phyloP scores from a whole-genome alignment of 2,329 filamentous ascomycete genomes.

The Trichoderma aggressivum region DNA sequence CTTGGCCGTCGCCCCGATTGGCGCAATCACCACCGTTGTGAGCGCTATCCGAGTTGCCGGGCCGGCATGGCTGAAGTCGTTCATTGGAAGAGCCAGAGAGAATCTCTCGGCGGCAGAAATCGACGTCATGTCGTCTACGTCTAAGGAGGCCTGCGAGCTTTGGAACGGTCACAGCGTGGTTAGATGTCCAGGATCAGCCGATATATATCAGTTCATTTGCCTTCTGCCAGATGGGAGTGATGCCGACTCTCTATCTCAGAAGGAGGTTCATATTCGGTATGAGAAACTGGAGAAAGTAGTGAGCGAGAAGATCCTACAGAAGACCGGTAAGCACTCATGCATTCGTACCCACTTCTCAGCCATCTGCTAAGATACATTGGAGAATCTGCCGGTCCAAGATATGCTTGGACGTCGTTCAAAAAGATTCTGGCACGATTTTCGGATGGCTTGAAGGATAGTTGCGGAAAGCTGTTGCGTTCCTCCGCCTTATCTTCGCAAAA shows the following conservation, averaged over 20 bases:
- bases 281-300: neutral
- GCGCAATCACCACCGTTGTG: constrained; percentile 43
- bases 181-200: constrained; percentile 20
- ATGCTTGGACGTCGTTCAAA: neutral
- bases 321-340: neutral
- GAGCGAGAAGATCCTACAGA: neutral
- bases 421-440: neutral
- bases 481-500: neutral
- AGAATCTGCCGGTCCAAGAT: neutral
- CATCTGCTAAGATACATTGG: neutral
- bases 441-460: neutral
- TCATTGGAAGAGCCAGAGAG: constrained; percentile 45
- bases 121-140: constrained; percentile 46
- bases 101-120: constrained; percentile 38
- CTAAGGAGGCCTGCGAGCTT: constrained; percentile 42
- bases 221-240: neutral
- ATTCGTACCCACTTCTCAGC: too few species aligned
- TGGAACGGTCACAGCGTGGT: constrained; percentile 41
- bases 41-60: constrained; percentile 45
- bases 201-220: constrained; percentile 23
- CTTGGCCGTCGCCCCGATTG: constrained; percentile 45
- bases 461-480: neutral
- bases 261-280: neutral
- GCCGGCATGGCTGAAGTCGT: constrained; percentile 39
- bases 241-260: neutral